A percentile compares a stretch with the other conserved stretches of the same genome.
Evolutionary conservation across 331 rosid genomes (phyloP).

Genomic region (Cydonia oblonga): DNA sequence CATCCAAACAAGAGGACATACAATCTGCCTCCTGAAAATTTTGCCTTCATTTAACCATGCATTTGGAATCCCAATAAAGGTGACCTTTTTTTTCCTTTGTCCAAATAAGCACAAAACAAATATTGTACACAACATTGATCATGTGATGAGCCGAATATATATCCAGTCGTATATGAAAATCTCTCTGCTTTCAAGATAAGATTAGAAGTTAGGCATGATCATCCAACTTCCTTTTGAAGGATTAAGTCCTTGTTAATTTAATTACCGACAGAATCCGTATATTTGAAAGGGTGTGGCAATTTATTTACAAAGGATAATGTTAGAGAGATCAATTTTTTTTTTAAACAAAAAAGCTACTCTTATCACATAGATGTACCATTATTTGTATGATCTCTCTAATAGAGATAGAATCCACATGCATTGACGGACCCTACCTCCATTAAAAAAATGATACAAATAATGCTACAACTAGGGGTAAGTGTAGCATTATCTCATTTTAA

Average conservation of each 20-base stretch:
- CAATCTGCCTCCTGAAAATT: too few species aligned
- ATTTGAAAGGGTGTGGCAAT: not conserved
- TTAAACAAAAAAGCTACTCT: accelerated
- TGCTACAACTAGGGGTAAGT: too few species aligned
- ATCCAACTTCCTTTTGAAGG: not conserved
- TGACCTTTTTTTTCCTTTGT: not conserved
- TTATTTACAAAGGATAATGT: too few species aligned
- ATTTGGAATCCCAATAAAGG: not conserved
- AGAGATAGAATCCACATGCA: too few species aligned
- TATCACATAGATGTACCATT: too few species aligned
- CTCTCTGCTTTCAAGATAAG: not conserved
- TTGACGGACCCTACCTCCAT: accelerated
- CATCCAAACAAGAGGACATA: too few species aligned
- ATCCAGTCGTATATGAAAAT: not conserved
- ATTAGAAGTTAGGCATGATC: not conserved
- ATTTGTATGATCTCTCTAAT: too few species aligned
- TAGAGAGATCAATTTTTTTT: too few species aligned
- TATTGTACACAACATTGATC: not conserved
- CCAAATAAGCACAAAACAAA: not conserved
- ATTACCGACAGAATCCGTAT: not conserved
- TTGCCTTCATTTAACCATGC: too few species aligned
- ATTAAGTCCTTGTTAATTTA: not conserved
- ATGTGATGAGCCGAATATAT: not conserved
- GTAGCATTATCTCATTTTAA: too few species aligned
- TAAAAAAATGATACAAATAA: too few species aligned